phyloP scores from a whole-genome alignment of 805 yeast species.

The Cyberlindnera misumaiensis region DNA sequence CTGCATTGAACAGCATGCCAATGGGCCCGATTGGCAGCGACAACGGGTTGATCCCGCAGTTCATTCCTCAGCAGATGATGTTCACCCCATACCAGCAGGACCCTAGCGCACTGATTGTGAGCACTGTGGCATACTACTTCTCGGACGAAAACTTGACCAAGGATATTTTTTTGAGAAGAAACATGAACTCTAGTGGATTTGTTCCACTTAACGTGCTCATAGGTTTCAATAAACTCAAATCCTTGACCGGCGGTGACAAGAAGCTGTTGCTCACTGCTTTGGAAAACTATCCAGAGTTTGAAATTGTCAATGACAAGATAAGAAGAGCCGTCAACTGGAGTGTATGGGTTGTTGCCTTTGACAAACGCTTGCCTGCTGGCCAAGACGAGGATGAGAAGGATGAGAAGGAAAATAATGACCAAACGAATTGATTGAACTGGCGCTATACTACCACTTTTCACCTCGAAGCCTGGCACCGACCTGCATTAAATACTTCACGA shows the following conservation, averaged over 20 bases:
- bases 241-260: conserved; percentile 50
- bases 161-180: conserved; percentile 74
- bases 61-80: conserved; percentile 7
- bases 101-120: conserved; percentile 25
- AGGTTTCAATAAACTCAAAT: conserved; percentile 67
- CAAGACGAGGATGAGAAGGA: conserved; percentile 28
- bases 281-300: conserved; percentile 19
- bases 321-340: conserved; percentile 52
- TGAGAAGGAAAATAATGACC: neutral
- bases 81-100: conserved; percentile 14
- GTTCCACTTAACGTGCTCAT: conserved; percentile 58
- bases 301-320: conserved; percentile 37
- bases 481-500: no score
- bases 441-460: no score
- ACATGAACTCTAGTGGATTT: conserved; percentile 73
- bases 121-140: conserved; percentile 85
- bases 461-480: no score
- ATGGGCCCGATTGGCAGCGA: neutral
- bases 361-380: conserved; percentile 41
- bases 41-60: conserved; percentile 1
- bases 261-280: conserved; percentile 24
- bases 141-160: conserved; percentile 79
- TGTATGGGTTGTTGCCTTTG: conserved; percentile 60
- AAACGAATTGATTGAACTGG: neutral
- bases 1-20: conserved; percentile 4